Base-by-base conservation (phyloP, 768 basidiomycete genomes). In the Rubroboletus satanas region DNA sequence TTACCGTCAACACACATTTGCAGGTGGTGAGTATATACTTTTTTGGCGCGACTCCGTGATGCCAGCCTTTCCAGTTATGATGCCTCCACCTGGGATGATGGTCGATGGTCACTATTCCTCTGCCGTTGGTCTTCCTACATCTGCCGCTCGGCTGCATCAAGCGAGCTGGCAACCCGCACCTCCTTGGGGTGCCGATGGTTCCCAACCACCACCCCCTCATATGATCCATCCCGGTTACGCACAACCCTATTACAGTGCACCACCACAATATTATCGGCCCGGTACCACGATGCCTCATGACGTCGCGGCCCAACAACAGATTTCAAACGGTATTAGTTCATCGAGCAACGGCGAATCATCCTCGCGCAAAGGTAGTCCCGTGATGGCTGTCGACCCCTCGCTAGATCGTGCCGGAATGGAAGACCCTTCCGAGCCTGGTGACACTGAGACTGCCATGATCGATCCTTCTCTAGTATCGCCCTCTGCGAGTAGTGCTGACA, bases 1-100 rank as follows among this genome's bases (percentile, higher is more conserved):
- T 67, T 88, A 88, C 65, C 80, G 84, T 35, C 80, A 79, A 63
- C 85, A 87, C 58, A 84, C 83, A 49, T 77, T 72, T 18, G 64
- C 75, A 47, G 74, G 82, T 75, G 63, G 69, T 71, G 56, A 45
- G 69, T 59, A n/a, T 49, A 44, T 64, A 51, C 38, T 15, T 52
- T 45, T 50, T 5, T 44, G 7, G 4, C 26, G 14, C 4, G 33
- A 12, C 35, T 38, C 10, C 4, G 35, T 64, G 44, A 58, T 49
- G 44, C 33, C 48, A 57, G 33, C 58, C 23, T 55, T 12, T 33
- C 3, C 14, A 79, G 79, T 75, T 5, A 76, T 80, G 60, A 64
- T 78, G 39, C 73, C 77, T 15, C 72, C 75, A 21, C 61, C 73
- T 9, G 73, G 72, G n/a, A 64, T 78, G 54, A 64, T 76, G 21